A percentile compares a stretch with the other conserved stretches of the same genome.
These are phyloP conservation scores for Ochetophila trinervis DNA, from an alignment of 306 rosid species.

Conservation along the genomic window DNA sequence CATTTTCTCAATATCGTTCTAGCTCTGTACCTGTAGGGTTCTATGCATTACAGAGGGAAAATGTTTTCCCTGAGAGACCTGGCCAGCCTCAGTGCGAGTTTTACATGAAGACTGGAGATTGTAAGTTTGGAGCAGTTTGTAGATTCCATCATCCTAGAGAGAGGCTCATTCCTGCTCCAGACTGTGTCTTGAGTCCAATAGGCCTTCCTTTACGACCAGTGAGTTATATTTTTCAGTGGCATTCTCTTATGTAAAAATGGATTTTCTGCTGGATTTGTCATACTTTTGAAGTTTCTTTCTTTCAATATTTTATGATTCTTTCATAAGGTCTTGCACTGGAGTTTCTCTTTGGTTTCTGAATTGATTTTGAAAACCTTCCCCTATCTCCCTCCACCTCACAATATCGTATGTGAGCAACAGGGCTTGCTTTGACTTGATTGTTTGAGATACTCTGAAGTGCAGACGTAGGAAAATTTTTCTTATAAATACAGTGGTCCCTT, in stretches of 20 bases:
- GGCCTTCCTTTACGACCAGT: conserved; percentile 97
- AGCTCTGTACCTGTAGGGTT: conserved; percentile 69
- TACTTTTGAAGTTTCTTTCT: not conserved
- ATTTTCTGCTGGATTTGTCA: not conserved
- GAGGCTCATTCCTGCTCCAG: conserved; percentile 85
- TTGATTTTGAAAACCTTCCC: not conserved
- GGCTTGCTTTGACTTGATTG: too few relatives aligned
- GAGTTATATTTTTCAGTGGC: conserved; percentile 37
- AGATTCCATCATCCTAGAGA: conserved; percentile 94
- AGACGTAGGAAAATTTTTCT: too few relatives aligned
- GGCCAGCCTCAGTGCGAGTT: conserved; percentile 98
- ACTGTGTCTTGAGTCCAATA: conserved; percentile 83
- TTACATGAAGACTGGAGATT: conserved; percentile 98
- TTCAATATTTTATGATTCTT: not conserved
- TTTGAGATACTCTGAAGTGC: too few relatives aligned
- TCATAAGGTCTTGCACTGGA: not conserved
- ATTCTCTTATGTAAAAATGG: not conserved
- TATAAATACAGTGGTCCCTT: too few relatives aligned
- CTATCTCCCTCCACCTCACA: not conserved
- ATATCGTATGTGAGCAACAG: too few relatives aligned
- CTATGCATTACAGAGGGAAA: conserved; percentile 84
- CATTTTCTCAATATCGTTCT: conserved; percentile 61
- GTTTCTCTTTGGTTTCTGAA: not conserved
- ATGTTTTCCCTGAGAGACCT: conserved; percentile 94
- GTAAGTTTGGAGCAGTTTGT: conserved; percentile 95